These are phyloP conservation scores for Lactarius deliciosus DNA, from an alignment of 768 basidiomycete genomes.

Conservation along the genomic window DNA sequence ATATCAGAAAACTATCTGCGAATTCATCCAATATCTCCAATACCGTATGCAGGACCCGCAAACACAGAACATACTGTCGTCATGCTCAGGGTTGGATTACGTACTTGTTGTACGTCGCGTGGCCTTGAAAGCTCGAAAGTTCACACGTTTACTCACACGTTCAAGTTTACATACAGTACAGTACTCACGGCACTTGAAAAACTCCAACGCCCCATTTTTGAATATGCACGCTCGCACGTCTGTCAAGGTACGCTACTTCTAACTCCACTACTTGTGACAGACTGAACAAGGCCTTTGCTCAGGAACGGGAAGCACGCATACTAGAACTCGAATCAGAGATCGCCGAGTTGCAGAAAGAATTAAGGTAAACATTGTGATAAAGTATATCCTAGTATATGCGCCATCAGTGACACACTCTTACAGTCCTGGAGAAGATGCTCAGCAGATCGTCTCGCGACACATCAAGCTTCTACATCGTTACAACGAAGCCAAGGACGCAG, in stretches of 20 bases:
- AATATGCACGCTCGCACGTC: slow-evolving; percentile 28
- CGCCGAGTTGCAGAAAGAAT: slow-evolving; percentile 18
- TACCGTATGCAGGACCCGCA: no score
- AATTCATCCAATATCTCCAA: no score
- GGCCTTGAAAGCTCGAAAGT: background rate
- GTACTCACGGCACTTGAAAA: background rate
- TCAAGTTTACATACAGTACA: no score
- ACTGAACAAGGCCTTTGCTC: background rate
- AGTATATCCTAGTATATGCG: background rate
- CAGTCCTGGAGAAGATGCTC: slow-evolving; percentile 47
- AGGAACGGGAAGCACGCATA: slow-evolving; percentile 26
- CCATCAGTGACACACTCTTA: background rate
- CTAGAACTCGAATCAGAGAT: slow-evolving; percentile 25
- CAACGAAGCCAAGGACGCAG: slow-evolving; percentile 78
- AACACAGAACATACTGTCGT: no score
- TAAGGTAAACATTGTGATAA: slow-evolving; percentile 12
- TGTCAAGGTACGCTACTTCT: slow-evolving; percentile 3
- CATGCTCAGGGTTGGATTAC: no score
- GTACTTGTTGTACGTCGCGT: background rate
- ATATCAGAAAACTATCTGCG: no score
- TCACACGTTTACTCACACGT: background rate
- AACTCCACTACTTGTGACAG: background rate
- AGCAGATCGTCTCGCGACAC: slow-evolving; percentile 57
- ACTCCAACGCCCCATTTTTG: background rate
- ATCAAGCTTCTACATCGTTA: slow-evolving; percentile 70